Conservation (phyloP, 345 rosid genomes). For the Boechera divaricarpa region DNA sequence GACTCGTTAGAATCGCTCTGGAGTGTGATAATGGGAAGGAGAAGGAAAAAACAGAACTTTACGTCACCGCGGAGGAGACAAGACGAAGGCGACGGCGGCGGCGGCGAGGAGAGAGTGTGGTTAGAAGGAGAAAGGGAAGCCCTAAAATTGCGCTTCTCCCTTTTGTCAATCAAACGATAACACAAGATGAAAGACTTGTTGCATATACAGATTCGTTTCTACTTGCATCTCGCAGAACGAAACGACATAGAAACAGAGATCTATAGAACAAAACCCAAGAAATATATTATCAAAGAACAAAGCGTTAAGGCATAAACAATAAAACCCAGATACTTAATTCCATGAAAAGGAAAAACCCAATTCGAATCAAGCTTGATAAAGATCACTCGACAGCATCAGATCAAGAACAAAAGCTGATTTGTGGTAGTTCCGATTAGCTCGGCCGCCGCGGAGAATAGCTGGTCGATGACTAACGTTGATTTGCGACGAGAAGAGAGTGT, state of each 20-base stretch:
- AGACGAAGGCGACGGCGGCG: conserved; percentile 28
- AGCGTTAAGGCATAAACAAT: conserved; percentile 27
- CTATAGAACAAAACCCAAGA: conserved; percentile 32
- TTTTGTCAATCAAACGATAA: too few relatives aligned
- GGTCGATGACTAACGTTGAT: too few relatives aligned
- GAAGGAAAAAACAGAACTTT: conserved; percentile 29
- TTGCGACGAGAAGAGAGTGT: conserved; percentile 32
- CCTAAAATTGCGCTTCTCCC: too few relatives aligned
- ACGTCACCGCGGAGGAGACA: conserved; percentile 37
- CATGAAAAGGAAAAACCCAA: conserved; percentile 59
- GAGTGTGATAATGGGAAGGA: conserved; percentile 78
- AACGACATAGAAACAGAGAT: conserved; percentile 12
- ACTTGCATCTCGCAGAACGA: too few relatives aligned
- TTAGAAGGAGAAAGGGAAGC: too few relatives aligned
- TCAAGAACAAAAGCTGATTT: conserved; percentile 30
- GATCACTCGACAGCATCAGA: conserved; percentile 9
- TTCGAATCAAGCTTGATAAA: conserved; percentile 25
- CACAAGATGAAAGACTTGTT: conserved; percentile 59
- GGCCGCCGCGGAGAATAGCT: too few relatives aligned
- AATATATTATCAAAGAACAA: conserved; percentile 31
- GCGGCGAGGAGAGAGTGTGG: conserved; percentile 83
- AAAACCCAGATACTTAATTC: conserved; percentile 36
- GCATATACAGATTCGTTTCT: conserved; percentile 38
- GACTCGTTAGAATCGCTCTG: conserved; percentile 87
- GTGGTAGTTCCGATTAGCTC: too few relatives aligned